Percentiles rank a stretch among this genome's conserved stretches.
Conservation (phyloP, 805 yeast species). For the Geotrichum ghanense region DNA sequence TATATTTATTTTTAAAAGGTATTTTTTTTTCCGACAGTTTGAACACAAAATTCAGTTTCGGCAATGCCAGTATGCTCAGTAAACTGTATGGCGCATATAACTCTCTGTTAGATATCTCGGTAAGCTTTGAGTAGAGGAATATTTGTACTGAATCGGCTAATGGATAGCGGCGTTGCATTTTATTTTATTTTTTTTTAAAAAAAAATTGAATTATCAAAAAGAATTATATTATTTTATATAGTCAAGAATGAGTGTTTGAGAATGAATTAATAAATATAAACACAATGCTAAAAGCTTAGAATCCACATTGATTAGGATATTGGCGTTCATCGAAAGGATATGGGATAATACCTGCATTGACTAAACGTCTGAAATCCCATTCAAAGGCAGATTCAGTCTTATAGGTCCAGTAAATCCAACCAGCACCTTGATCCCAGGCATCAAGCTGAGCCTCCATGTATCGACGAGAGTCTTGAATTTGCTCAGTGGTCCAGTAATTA, state of each 20-base stretch:
- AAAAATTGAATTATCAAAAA: background rate
- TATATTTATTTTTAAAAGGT: too few species aligned
- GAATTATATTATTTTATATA: background rate
- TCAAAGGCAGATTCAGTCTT: constrained; percentile 75
- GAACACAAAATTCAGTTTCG: too few species aligned
- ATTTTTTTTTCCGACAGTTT: too few species aligned
- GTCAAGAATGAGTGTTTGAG: background rate
- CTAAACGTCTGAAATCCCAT: constrained; percentile 69
- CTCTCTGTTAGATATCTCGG: too few species aligned
- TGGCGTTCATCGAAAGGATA: constrained; percentile 62
- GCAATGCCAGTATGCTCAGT: too few species aligned
- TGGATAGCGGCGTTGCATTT: background rate
- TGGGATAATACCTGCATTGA: constrained; percentile 57
- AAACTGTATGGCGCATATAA: too few species aligned
- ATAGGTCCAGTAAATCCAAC: constrained; percentile 94
- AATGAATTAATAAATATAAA: too few species aligned
- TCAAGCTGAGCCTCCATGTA: constrained; percentile 87
- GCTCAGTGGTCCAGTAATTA: constrained; percentile 46
- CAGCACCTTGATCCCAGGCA: constrained; percentile 57
- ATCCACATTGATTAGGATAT: constrained; percentile 58
- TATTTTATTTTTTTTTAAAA: background rate
- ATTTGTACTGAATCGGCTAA: constrained; percentile 6
- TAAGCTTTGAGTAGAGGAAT: too few species aligned
- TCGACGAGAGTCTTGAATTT: constrained; percentile 47
- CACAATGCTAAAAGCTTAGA: constrained; percentile 12